Evolutionary conservation across 2,329 filamentous ascomycete species (phyloP), one percentile per base, ranked within the genome.

Genomic region (Paracamarosporium sp.): DNA sequence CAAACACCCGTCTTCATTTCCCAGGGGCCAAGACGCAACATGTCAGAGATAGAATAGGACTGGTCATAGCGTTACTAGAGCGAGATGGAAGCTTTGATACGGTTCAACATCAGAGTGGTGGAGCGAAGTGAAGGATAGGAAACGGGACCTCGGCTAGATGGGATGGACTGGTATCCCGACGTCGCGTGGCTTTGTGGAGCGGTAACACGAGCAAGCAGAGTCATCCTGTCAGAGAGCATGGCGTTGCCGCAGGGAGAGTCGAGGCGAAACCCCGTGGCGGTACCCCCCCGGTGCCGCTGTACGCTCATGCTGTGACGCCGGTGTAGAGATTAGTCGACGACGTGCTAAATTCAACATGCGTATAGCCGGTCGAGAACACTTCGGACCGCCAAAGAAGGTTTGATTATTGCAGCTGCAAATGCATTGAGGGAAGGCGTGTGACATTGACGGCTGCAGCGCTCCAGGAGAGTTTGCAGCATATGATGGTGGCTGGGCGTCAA

Each of bases 101-200:
- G 1, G 9, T 8, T 24, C 36, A 22, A 22, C 17, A 40, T 40
- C 3, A 40, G n/a, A 8, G 8, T 7, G 13, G 33, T 20, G 35
- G 5, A 45, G n/a, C 24, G 25, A 30, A 27, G 25, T 30, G 41
- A 28, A 15, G n/a, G 7, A 30, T 17, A 11, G 25, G 25, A 27
- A n/a, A 28, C 15, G 4, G n/a, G 22, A 43, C 12, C 11, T 25
- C 12, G 24, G 5, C 40, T 25, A 25, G 22, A 8, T 5, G 11
- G n/a, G 22, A 25, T 27, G 12, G 24, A 27, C 40, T n/a, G 2
- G 40, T 43, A 17, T 27, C 20, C 50, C 35, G 28, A 24, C 20
- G 22, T 55, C 56, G 38, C 48, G 28, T 57, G 43, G 50, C 50
- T 47, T 27, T 33, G 45, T 51, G 36, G 40, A 50, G 28, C 51